Evolutionary conservation across 306 rosid species (phyloP).

Genomic region (Inga laurina): DNA sequence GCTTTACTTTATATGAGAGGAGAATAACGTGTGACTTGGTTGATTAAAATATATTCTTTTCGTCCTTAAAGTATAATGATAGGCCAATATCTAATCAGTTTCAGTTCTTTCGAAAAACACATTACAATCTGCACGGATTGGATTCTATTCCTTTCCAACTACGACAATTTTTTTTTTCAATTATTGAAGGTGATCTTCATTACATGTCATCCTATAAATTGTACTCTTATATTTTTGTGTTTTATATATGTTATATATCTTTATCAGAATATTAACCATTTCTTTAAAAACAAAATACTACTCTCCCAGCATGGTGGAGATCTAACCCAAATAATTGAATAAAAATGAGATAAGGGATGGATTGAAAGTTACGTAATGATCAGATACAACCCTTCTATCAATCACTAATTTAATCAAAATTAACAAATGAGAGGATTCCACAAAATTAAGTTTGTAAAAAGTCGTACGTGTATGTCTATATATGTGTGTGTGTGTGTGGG

Average conservation of each 20-base stretch:
- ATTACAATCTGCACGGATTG: background rate
- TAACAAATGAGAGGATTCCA: background rate
- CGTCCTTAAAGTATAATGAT: background rate
- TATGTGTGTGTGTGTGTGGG: background rate
- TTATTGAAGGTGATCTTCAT: background rate
- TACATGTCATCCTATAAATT: background rate
- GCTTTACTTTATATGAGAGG: background rate
- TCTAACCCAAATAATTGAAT: background rate
- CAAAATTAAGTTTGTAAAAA: background rate
- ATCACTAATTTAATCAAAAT: background rate
- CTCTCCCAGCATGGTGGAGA: background rate
- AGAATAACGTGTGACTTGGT: background rate
- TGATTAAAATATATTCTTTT: background rate
- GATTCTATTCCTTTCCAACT: slow-evolving; percentile 40
- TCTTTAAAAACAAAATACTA: background rate
- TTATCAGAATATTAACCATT: background rate
- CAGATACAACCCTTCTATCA: background rate
- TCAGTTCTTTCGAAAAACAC: slow-evolving; percentile 8
- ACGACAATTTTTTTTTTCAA: background rate
- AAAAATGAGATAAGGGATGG: background rate
- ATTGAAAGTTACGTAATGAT: background rate
- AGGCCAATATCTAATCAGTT: background rate
- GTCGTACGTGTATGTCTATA: background rate
- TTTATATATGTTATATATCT: background rate
- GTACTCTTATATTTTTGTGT: background rate